phyloP scores from a whole-genome alignment of 2,329 filamentous ascomycete species.

The Colletotrichum cereale region DNA sequence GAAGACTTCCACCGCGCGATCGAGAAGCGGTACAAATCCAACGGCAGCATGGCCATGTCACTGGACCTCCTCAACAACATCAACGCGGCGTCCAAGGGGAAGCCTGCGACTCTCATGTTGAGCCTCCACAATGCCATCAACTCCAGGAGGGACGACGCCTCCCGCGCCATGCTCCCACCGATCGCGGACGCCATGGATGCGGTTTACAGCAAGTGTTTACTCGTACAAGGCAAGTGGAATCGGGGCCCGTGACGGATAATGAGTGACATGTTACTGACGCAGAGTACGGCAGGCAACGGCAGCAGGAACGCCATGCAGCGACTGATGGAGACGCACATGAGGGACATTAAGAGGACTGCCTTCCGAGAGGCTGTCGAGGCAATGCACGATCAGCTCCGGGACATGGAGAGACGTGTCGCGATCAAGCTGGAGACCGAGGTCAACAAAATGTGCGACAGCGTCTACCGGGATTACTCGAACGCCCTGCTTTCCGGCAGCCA shows the following conservation, averaged over 20 bases:
- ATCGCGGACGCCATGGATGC: background rate
- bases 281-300: background rate
- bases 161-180: background rate
- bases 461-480: background rate
- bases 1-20: background rate
- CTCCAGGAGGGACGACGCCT: background rate
- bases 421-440: background rate
- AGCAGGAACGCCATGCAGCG: background rate
- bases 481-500: background rate
- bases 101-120: background rate
- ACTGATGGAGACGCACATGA: background rate
- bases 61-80: background rate
- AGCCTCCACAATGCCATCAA: background rate
- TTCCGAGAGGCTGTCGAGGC: background rate
- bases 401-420: background rate
- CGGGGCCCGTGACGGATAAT: accelerated
- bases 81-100: background rate
- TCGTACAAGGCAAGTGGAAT: background rate
- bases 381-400: background rate
- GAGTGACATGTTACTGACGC: background rate
- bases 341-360: background rate
- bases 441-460: background rate
- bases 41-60: background rate
- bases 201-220: background rate
- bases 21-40: background rate